phyloP scores from a whole-genome alignment of 2,329 filamentous ascomycete species.

The Fusarium odoratissimum region DNA sequence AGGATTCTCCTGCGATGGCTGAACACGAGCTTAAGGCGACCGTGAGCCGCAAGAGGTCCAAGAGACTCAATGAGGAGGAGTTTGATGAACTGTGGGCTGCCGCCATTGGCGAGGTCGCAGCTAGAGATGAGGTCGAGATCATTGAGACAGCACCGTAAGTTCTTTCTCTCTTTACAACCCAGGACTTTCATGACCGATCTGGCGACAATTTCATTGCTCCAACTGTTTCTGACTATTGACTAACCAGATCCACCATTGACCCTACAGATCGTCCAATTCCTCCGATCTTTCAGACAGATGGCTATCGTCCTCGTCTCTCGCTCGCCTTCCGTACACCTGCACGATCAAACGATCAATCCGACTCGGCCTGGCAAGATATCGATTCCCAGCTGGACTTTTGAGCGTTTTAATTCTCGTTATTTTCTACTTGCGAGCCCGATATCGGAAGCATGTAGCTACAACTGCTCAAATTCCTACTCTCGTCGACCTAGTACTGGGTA shows the following conservation, averaged over 20 bases:
- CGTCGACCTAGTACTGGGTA: conserved; percentile 85
- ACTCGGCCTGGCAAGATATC: conserved; percentile 86
- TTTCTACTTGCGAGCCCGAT: conserved; percentile 73
- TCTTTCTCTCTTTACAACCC: conserved; percentile 28
- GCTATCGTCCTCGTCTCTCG: conserved; percentile 89
- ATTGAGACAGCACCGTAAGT: conserved; percentile 66
- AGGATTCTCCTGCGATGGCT: conserved; percentile 68
- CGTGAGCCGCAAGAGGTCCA: conserved; percentile 80
- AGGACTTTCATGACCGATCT: conserved; percentile 23
- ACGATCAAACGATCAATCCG: conserved; percentile 81
- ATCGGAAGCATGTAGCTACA: conserved; percentile 72
- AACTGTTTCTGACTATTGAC: conserved; percentile 70
- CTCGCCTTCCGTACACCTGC: conserved; percentile 88
- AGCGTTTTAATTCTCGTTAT: conserved; percentile 60
- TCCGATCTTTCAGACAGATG: conserved; percentile 68
- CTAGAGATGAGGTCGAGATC: conserved; percentile 68
- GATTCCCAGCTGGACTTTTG: conserved; percentile 81
- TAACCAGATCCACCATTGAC: conserved; percentile 85
- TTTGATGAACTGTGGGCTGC: conserved; percentile 89
- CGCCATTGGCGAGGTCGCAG: conserved; percentile 77
- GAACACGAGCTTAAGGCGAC: conserved; percentile 82
- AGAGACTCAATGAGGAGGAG: conserved; percentile 85
- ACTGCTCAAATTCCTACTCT: conserved; percentile 82
- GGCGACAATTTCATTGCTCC: conserved; percentile 38
- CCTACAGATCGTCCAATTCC: conserved; percentile 78